phyloP scores from a whole-genome alignment of 345 rosid species.

The Durio zibethinus region DNA sequence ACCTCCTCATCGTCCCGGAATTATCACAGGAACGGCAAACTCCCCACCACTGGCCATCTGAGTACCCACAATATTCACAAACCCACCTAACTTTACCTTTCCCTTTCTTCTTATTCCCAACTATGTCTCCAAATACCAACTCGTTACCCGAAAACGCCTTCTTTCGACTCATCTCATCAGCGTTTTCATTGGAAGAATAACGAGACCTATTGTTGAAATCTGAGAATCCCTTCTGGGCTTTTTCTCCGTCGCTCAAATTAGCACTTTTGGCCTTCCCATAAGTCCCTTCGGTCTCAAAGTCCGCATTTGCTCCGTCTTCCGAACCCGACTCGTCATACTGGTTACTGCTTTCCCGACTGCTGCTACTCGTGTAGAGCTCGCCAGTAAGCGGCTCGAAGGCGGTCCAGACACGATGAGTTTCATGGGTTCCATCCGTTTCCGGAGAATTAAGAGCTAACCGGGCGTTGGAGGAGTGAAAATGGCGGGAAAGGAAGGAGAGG shows the following conservation, averaged over 20 bases:
- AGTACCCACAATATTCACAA: slow-evolving; percentile 64
- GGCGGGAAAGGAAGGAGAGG: slow-evolving; percentile 12
- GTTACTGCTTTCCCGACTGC: neutral
- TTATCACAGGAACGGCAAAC: slow-evolving; percentile 50
- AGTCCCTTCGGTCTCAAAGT: slow-evolving; percentile 14
- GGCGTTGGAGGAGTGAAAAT: slow-evolving; percentile 22
- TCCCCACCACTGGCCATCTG: slow-evolving; percentile 96
- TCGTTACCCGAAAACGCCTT: neutral
- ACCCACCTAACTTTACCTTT: slow-evolving; percentile 42
- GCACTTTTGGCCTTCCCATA: slow-evolving; percentile 10
- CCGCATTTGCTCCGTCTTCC: neutral
- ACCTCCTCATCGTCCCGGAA: slow-evolving; percentile 61
- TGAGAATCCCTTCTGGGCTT: slow-evolving; percentile 13
- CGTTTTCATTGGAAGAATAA: slow-evolving; percentile 10
- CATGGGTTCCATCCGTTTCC: neutral
- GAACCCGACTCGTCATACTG: slow-evolving; percentile 6
- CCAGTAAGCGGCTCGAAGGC: slow-evolving; percentile 24
- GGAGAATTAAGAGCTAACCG: slow-evolving; percentile 6
- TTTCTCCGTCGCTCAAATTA: slow-evolving; percentile 4
- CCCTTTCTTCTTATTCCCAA: slow-evolving; percentile 11
- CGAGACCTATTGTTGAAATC: slow-evolving; percentile 11
- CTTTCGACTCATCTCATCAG: slow-evolving; percentile 24
- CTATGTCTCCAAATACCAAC: neutral
- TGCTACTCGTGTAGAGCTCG: neutral
- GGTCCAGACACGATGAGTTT: slow-evolving; percentile 30